Evolutionary conservation across 1,284 basidiomycete genomes (phyloP).

Genomic region (Sporisorium reilianum): DNA sequence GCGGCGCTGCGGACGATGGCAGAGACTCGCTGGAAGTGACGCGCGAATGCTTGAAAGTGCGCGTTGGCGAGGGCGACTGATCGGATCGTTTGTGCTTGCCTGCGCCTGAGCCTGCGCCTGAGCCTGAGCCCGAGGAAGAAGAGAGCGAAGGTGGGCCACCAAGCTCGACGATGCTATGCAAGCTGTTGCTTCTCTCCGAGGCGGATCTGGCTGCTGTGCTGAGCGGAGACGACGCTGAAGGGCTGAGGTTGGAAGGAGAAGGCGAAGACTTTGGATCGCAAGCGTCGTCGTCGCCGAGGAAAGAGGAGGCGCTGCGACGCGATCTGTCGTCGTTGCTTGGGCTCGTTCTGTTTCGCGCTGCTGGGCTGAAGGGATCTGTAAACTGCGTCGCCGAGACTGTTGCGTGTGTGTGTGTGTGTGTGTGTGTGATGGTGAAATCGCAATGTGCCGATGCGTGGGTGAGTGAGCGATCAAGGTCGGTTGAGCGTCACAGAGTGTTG

Average conservation of each 20-base stretch:
- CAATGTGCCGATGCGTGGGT: neutral
- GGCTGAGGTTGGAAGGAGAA: conserved; percentile 27
- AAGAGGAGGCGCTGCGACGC: conserved; percentile 17
- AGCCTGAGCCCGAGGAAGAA: conserved; percentile 17
- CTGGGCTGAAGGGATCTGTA: conserved; percentile 45
- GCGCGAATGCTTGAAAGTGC: conserved; percentile 35
- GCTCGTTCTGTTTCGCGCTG: conserved; percentile 32
- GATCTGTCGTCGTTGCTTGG: conserved; percentile 17
- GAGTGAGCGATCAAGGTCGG: neutral
- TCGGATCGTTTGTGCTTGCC: conserved; percentile 42
- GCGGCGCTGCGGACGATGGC: conserved; percentile 1
- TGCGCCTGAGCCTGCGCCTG: too few species aligned
- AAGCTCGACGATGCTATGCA: conserved; percentile 34
- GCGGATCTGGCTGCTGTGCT: conserved; percentile 26
- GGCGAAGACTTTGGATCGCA: conserved; percentile 48
- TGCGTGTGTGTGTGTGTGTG: neutral
- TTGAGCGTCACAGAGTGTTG: conserved; percentile 4
- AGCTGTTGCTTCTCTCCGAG: conserved; percentile 31
- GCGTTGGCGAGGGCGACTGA: conserved; percentile 39
- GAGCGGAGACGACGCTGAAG: conserved; percentile 34
- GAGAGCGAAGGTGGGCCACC: conserved; percentile 17
- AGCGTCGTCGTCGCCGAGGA: conserved; percentile 38
- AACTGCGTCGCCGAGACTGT: conserved; percentile 47
- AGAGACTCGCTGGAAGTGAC: conserved; percentile 20
- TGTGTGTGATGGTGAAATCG: neutral